Percentiles rank a stretch among this genome's conserved stretches.
Conservation (phyloP, 768 basidiomycete genomes). For the Boletus rex-veris region DNA sequence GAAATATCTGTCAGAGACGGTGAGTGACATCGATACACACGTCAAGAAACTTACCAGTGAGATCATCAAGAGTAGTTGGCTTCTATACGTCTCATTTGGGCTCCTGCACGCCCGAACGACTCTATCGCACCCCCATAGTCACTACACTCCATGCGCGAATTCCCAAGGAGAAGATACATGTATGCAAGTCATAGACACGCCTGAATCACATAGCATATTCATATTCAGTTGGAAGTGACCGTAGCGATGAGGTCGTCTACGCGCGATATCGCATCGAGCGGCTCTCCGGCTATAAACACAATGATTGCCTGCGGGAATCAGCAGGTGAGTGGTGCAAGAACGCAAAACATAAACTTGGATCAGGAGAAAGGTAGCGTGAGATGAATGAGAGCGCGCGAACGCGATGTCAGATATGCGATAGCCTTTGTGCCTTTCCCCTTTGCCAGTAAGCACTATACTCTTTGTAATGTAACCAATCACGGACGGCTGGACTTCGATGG, state of each 20-base stretch:
- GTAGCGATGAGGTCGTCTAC: not conserved
- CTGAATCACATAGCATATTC: not conserved
- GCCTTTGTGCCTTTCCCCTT: not conserved
- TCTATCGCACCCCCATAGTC: not conserved
- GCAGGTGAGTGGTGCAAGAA: no score
- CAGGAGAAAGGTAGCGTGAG: not conserved
- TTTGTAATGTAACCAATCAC: not conserved
- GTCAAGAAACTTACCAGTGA: not conserved
- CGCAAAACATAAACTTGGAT: slow-evolving; percentile 21
- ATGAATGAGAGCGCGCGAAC: not conserved
- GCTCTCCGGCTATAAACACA: not conserved
- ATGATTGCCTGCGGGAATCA: not conserved
- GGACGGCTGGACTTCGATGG: not conserved
- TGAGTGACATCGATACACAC: no score
- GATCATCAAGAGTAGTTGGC: not conserved
- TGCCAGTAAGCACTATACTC: not conserved
- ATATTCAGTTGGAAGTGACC: not conserved
- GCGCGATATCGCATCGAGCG: not conserved
- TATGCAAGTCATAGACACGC: not conserved
- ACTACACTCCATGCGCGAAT: not conserved
- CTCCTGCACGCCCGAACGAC: not conserved
- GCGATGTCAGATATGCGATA: not conserved
- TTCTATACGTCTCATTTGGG: not conserved
- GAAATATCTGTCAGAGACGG: no score
- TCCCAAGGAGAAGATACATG: not conserved